These are phyloP conservation scores for Leccinum arenicola DNA, from an alignment of 768 basidiomycete genomes.

Conservation along the genomic window DNA sequence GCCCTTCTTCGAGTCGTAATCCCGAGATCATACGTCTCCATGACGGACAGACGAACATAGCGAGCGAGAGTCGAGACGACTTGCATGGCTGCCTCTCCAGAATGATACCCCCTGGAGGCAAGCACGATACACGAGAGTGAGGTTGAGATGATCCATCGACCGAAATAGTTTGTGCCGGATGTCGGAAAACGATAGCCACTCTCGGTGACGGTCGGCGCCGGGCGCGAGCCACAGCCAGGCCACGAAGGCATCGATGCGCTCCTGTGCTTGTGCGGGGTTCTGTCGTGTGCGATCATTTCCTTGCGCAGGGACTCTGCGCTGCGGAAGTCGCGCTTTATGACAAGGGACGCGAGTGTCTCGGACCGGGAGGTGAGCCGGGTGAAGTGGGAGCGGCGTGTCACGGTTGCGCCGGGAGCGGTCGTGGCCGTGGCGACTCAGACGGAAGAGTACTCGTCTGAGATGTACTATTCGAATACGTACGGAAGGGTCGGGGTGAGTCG, in stretches of 20 bases:
- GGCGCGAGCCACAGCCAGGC: constrained; percentile 45
- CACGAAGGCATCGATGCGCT: constrained; percentile 21
- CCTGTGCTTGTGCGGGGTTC: not conserved
- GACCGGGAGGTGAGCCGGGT: constrained; percentile 1
- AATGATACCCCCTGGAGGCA: constrained; percentile 46
- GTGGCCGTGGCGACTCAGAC: no score
- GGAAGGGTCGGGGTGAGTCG: no score
- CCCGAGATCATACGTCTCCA: no score
- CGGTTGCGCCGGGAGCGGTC: no score
- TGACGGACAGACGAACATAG: no score
- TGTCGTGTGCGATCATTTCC: constrained; percentile 38
- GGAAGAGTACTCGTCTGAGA: no score
- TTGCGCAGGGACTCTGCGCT: constrained; percentile 10
- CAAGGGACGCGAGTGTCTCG: constrained; percentile 22
- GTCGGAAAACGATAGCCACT: constrained; percentile 16
- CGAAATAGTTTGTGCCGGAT: constrained; percentile 36
- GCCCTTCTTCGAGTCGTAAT: no score
- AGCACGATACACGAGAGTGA: constrained; percentile 39
- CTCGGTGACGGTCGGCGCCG: constrained; percentile 25
- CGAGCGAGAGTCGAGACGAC: no score
- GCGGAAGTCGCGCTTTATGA: constrained; percentile 20
- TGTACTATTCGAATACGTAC: no score
- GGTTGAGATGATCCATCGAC: constrained; percentile 27
- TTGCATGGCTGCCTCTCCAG: no score
- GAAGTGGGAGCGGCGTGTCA: no score